Base-by-base conservation (phyloP, 2,329 filamentous ascomycete genomes). In the Cladobotryum protrusum region DNA sequence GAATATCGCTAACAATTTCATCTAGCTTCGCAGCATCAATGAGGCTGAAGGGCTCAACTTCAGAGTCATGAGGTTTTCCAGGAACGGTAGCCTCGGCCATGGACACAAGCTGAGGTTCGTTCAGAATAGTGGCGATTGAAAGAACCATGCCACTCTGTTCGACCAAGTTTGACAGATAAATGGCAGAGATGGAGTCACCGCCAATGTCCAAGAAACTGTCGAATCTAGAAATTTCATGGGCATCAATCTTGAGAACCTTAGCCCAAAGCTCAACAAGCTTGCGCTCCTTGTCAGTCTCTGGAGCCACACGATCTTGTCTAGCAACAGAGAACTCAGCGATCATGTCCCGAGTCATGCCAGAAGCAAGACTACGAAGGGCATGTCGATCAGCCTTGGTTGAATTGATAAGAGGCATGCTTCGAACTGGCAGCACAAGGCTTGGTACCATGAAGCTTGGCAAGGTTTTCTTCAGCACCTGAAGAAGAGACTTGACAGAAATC, bases 171-270 rank as follows among this genome's bases (percentile, higher is more conserved):
- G 54, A 52, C 5, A 58, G 47, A 17, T 50, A 36, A 3, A 52
- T 52, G 12, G 50, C 50, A 33, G 50, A 43, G 5, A 56, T 56
- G 2, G 55, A 57, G 36, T 57, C 52, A 9, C 55, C 55, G 3
- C 54, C 55, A 20, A 57, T 49, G 13, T 43, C 46, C 13, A 52
- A 52, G 43, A 57, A 56, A 36, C 49, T 45, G 32, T 57, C 55
- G 18, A 56, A 49, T 2, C 43, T 41, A 18, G 54, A 43, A n/a
- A 57, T 57, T 8, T 33, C 36, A 5, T 43, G 33, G 12, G 19
- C 8, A 1, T 37, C 5, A 15, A 51, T 40, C 12, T 37, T 40
- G 7, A 51, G 14, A 4, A 51, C 11, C 4, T 14, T 14, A 11
- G 45, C 40, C 49, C 49, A 51, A 13, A 51, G 20, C 3, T 13